Base-by-base conservation (phyloP, 2,329 filamentous ascomycete genomes). In the Aspergillus pseudonomiae region DNA sequence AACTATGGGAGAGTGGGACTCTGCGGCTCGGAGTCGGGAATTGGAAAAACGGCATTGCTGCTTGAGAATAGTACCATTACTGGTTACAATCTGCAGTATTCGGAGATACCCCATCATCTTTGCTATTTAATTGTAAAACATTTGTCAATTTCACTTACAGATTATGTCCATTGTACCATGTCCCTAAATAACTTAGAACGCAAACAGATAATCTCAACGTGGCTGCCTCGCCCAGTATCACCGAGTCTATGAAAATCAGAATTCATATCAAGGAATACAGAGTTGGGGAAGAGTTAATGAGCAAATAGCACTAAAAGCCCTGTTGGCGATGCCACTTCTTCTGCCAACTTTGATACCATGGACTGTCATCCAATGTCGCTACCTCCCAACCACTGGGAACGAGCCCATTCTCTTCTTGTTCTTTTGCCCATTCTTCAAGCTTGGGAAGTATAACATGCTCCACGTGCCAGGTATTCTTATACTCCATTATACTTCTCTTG, bases 401-500 rank as follows among this genome's bases (percentile, higher is more conserved):
- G 62, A 89, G 34, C 0, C 90, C 89, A 11, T 80, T 84, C 55
- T 86, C 83, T 11, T 87, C 79, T 78, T 96, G 92, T 75, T 91
- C 89, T 53, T 76, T 79, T 48, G 85, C 86, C 80, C 86, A 95
- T 66, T 80, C 73, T 69, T 88, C 84, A 64, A 95, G 71, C 0
- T 83, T 82, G 0, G 91, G 90, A 56, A 92, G 80, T 0, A 88
- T 86, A 0, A 93, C 84, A 77, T 93, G 89, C 74, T 94, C 88
- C 1, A 90, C 88, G 76, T 94, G 91, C 88, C 89, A 92, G 0
- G 89, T 91, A n/a, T 84, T 87, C 80, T 96, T 96, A 73, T 95
- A 95, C 69, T 89, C 84, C 88, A 94, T 88, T 11, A 94, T 71
- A 45, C 77, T 87, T 73, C 83, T 84, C 77, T 93, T 93, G 1